A percentile compares a stretch with the other conserved stretches of the same genome.
Evolutionary conservation across 2,329 filamentous ascomycete species (phyloP).

Genomic region (Colletotrichum destructivum): DNA sequence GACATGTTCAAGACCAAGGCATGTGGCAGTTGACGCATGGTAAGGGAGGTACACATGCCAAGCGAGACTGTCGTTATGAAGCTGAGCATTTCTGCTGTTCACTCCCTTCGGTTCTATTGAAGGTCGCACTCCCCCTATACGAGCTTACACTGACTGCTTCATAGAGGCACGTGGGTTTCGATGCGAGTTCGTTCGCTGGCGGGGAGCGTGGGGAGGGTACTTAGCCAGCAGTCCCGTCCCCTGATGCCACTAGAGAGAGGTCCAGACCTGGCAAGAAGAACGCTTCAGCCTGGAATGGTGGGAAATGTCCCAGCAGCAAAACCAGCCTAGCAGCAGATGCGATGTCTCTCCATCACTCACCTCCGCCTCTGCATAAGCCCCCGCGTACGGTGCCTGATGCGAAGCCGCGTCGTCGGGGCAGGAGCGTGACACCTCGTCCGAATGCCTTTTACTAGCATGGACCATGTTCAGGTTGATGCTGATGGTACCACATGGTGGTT

Average conservation of each 20-base stretch:
- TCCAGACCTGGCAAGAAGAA: not conserved
- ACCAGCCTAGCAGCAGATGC: conserved; percentile 7
- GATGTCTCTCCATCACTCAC: not conserved
- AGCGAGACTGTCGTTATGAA: not conserved
- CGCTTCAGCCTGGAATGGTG: not conserved
- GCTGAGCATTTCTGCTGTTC: no score
- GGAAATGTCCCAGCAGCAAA: not conserved
- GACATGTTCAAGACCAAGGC: not conserved
- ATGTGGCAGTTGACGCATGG: not conserved
- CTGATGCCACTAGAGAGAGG: not conserved
- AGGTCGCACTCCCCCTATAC: not conserved
- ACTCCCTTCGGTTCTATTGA: not conserved
- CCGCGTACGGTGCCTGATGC: conserved; percentile 2
- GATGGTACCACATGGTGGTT: conserved; percentile 10
- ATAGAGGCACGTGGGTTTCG: no score
- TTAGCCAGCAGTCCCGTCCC: no score
- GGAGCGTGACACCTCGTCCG: conserved; percentile 14
- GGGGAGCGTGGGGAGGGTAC: no score
- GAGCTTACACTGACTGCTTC: no score
- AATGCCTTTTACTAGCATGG: not conserved
- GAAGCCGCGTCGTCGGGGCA: conserved; percentile 8
- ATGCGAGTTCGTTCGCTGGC: no score
- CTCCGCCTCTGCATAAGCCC: not conserved
- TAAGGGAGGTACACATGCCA: not conserved
- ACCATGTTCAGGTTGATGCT: conserved; percentile 7